Evolutionary conservation across 2,329 filamentous ascomycete genomes (phyloP).

Genomic region (Penicillium sp.): DNA sequence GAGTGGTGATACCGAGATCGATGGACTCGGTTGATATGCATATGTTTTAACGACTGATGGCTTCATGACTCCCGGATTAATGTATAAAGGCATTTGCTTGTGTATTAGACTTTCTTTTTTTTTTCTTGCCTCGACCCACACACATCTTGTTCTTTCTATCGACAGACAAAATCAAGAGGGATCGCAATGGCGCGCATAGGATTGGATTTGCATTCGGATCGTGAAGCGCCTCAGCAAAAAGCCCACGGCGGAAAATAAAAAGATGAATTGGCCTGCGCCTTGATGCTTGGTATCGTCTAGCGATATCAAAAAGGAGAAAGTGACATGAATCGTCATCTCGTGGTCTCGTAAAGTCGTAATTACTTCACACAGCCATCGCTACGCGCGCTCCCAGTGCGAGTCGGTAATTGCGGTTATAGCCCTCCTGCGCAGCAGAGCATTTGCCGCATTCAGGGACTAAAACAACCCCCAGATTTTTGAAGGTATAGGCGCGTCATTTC

Average conservation of each 20-base stretch:
- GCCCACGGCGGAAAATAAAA: too few species aligned
- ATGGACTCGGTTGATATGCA: background rate
- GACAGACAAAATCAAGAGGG: background rate
- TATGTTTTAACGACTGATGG: constrained; percentile 11
- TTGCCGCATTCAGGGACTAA: too few species aligned
- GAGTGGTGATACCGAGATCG: background rate
- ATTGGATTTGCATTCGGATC: background rate
- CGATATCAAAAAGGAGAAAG: background rate
- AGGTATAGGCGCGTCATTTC: background rate
- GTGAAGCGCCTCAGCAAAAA: too few species aligned
- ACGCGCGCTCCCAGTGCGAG: too few species aligned
- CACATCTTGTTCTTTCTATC: background rate
- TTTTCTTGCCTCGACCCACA: too few species aligned
- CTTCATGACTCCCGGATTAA: constrained; percentile 16
- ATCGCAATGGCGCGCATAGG: too few species aligned
- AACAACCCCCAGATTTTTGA: too few species aligned
- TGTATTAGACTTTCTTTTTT: constrained; percentile 9
- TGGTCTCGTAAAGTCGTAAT: background rate
- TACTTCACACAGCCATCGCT: background rate
- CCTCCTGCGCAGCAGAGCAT: too few species aligned
- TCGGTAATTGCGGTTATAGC: too few species aligned
- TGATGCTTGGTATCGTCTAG: background rate
- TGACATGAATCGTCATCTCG: background rate
- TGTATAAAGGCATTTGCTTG: constrained; percentile 10
- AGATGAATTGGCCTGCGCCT: too few species aligned